Base-by-base conservation (phyloP, 768 basidiomycete species). In the Rhodotorula diobovata region DNA sequence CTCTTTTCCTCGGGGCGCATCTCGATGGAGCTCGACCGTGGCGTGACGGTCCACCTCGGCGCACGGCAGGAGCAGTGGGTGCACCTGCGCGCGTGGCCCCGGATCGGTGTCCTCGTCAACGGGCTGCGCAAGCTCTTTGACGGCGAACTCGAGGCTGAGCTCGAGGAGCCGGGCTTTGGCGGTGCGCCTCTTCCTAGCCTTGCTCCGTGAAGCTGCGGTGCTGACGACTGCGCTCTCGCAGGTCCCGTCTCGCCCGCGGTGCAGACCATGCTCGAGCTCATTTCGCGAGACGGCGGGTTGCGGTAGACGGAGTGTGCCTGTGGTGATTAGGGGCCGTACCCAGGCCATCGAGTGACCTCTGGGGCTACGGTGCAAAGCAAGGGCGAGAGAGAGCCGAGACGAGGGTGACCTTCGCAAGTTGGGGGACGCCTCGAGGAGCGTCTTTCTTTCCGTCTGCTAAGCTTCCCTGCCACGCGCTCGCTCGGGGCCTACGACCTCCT, bases 101-200 rank as follows among this genome's bases (percentile, higher is more conserved):
- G 92, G 16, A 94, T 95, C 60, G 93, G 92, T 4, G 87, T 93
- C 20, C 84, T 96, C 39, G 89, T 91, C 53, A 93, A 93, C 77
- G 90, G 93, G 74, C 81, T 93, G 20, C 89, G 91, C 61, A 85
- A 86, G 63, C 81, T 93, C 25, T 81, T 93, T 15, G 88, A 90
- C 74, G 84, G 83, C 10, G 86, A 90, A 77, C 82, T 93, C 32
- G 81, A 85, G 60, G 84, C 81, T 62, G 85, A 85, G 76, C 84
- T 93, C 34, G 89, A 91, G 76, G 83, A 84, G 20, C 87, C 87
- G 8, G 66, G 66, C 4, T 71, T 70, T 25, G 68, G 66, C 25
- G 72, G 72, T 70, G 21, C 58, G 72, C 34, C n/a, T 61, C 39
- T 35, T 53, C 10, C 12, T 57, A 25, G 12, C 21, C 25, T 15